phyloP scores from a whole-genome alignment of 2,329 filamentous ascomycete genomes.

The Coleophoma eucalyptorum region DNA sequence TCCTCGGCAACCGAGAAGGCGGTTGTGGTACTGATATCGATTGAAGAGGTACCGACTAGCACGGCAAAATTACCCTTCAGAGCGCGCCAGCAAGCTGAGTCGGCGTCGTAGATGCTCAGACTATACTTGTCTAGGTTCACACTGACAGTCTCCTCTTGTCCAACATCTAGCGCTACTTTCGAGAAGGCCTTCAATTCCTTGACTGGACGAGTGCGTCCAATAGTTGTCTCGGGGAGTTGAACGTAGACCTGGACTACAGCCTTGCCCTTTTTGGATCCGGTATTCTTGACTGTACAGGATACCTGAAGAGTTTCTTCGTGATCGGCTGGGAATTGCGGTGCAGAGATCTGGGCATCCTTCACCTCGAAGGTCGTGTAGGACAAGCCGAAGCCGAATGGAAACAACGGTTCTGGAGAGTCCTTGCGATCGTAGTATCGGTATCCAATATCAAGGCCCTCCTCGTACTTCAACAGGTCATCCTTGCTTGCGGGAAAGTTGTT shows the following conservation, averaged over 20 bases:
- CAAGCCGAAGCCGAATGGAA: constrained; percentile 59
- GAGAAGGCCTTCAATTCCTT: constrained; percentile 67
- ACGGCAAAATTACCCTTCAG: background rate
- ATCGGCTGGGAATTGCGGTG: constrained; percentile 8
- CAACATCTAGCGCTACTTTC: constrained; percentile 52
- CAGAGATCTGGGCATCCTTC: constrained; percentile 40
- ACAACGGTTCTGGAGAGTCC: constrained; percentile 53
- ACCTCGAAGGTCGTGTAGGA: constrained; percentile 56
- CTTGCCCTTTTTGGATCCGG: constrained; percentile 41
- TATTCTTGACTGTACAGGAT: constrained; percentile 51
- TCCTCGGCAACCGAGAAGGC: background rate
- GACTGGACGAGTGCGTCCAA: constrained; percentile 51
- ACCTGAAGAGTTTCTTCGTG: constrained; percentile 26
- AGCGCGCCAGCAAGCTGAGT: background rate
- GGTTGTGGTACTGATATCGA: background rate
- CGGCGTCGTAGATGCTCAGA: constrained; percentile 52
- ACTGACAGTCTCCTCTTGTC: constrained; percentile 33
- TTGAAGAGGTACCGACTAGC: background rate
- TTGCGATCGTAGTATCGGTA: constrained; percentile 62
- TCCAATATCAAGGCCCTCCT: constrained; percentile 60
- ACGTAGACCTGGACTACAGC: constrained; percentile 52
- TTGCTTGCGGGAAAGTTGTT: constrained; percentile 57
- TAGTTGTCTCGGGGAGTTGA: constrained; percentile 22
- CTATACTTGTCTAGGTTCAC: constrained; percentile 38
- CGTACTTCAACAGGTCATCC: constrained; percentile 56